phyloP scores from a whole-genome alignment of 2,329 filamentous ascomycete genomes.

The Alternaria arborescens region DNA sequence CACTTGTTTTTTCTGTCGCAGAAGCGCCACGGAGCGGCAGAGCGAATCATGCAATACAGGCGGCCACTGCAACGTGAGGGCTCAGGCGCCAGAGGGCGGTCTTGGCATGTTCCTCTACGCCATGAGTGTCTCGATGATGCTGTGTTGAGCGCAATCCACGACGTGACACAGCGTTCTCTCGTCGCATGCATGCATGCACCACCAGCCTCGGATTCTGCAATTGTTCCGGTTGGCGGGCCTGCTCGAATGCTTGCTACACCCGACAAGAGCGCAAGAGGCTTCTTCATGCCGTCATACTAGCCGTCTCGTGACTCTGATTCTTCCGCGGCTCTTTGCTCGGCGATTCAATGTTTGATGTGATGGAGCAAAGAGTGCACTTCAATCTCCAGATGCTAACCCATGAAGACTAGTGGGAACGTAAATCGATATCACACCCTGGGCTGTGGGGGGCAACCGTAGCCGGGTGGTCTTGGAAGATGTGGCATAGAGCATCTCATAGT shows the following conservation, averaged over 20 bases:
- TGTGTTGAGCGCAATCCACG: conserved; percentile 32
- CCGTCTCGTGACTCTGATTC: conserved; percentile 9
- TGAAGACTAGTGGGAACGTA: conserved; percentile 26
- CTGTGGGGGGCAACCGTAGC: conserved; percentile 22
- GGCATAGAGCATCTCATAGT: conserved; percentile 27
- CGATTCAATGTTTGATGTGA: conserved; percentile 6
- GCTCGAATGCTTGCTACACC: conserved; percentile 6
- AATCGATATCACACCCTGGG: conserved; percentile 21
- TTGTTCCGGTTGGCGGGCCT: conserved; percentile 28
- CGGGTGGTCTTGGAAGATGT: conserved; percentile 34
- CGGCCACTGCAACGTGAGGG: conserved; percentile 37
- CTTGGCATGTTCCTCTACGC: conserved; percentile 26
- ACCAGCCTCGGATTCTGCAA: conserved; percentile 36
- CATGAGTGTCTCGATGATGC: conserved; percentile 31
- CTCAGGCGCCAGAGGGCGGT: conserved; percentile 34
- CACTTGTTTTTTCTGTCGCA: conserved; percentile 43
- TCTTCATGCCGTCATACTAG: conserved; percentile 15
- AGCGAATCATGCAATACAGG: conserved; percentile 46
- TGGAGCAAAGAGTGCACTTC: conserved; percentile 15
- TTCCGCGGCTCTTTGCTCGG: conserved; percentile 12
- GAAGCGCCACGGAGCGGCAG: conserved; percentile 32
- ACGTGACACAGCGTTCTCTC: conserved; percentile 32
- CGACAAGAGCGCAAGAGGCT: conserved; percentile 1
- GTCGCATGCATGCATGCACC: conserved; percentile 28
- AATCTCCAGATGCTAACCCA: conserved; percentile 19